Conservation (phyloP, 164 flowering plant species). For the Annona cherimola region DNA sequence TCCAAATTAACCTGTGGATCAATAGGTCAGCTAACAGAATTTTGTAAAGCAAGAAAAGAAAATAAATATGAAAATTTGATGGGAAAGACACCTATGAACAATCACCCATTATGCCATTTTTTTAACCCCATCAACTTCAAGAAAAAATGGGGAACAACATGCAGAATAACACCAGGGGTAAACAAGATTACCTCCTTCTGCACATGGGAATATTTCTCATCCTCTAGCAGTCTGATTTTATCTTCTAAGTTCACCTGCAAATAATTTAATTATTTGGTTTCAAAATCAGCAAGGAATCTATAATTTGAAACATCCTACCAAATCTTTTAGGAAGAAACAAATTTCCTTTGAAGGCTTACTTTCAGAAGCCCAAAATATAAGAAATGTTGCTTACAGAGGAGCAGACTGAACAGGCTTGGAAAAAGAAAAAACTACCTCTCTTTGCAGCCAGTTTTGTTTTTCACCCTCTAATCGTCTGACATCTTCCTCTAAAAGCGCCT, state of each 20-base stretch:
- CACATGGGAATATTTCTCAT: conserved; percentile 27
- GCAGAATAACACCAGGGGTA: neutral
- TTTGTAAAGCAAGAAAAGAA: neutral
- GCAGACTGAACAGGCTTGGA: neutral
- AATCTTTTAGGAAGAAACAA: too few relatives aligned
- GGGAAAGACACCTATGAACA: too few relatives aligned
- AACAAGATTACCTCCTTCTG: conserved; percentile 27
- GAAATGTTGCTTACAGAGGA: neutral
- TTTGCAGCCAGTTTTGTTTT: conserved; percentile 28
- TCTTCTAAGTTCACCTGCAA: conserved; percentile 6
- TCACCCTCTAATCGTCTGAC: conserved; percentile 25
- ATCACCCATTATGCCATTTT: neutral
- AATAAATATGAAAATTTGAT: too few relatives aligned
- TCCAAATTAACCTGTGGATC: conserved; percentile 3
- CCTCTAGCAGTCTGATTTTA: conserved; percentile 10
- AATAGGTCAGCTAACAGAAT: conserved; percentile 2
- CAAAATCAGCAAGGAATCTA: neutral
- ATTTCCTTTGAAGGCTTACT: conserved; percentile 9
- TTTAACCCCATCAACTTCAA: neutral
- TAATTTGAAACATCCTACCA: neutral
- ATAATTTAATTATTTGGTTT: neutral
- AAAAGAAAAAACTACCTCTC: conserved; percentile 28
- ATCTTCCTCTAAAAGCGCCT: conserved; percentile 14
- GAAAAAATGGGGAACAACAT: neutral
- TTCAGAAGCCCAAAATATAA: conserved; percentile 3